A percentile compares a stretch with the other conserved stretches of the same genome.
phyloP scores from a whole-genome alignment of 2,329 filamentous ascomycete species.

The Pyricularia sp. region DNA sequence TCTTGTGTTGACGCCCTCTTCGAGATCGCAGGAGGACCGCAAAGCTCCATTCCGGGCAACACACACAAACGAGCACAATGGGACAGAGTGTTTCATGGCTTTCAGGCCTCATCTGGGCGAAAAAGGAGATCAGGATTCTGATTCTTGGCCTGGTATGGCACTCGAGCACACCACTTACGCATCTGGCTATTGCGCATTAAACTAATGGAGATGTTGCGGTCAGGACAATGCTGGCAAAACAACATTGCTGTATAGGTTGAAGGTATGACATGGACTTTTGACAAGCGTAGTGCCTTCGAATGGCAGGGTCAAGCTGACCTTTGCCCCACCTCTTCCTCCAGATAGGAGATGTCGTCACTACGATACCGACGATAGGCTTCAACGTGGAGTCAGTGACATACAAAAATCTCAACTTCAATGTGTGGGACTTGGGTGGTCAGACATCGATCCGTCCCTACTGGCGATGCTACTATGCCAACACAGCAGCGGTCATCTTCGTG shows the following conservation, averaged over 20 bases:
- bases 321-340: conserved; percentile 28
- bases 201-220: background rate
- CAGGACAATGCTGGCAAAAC: conserved; percentile 99
- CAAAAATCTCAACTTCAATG: conserved; percentile 97
- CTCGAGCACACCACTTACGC: conserved; percentile 4
- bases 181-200: background rate
- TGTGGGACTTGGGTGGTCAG: conserved; percentile 97
- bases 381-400: conserved; percentile 99
- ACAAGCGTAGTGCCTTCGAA: background rate
- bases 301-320: background rate
- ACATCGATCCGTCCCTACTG: conserved; percentile 98
- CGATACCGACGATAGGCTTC: conserved; percentile 98
- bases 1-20: background rate
- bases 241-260: conserved; percentile 88
- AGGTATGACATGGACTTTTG: conserved; percentile 44
- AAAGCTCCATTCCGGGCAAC: background rate
- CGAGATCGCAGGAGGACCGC: background rate
- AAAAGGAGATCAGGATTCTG: conserved; percentile 96
- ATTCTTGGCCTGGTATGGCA: conserved; percentile 74
- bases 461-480: conserved; percentile 99
- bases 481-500: conserved; percentile 95
- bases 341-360: conserved; percentile 98
- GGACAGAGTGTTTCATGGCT: conserved; percentile 59
- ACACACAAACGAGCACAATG: conserved; percentile 35
- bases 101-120: conserved; percentile 69